Conservation (phyloP, 139 green algal species). For the Helicosporidium sp. region DNA sequence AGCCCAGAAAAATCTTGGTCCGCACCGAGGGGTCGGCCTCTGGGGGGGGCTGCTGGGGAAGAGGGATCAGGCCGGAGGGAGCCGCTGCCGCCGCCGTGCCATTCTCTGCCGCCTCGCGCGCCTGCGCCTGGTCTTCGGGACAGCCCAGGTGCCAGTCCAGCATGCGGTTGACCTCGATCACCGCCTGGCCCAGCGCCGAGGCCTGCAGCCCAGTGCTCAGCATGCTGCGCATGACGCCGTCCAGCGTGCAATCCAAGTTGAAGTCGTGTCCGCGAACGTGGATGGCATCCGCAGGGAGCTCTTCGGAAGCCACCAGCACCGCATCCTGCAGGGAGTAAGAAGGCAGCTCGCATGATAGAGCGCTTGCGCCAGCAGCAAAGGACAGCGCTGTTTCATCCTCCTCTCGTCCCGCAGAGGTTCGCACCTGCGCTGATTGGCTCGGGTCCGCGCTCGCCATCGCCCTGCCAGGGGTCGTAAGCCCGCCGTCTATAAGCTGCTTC, state of each 20-base stretch:
- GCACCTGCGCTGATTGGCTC: too few species aligned
- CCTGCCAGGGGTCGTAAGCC: too few species aligned
- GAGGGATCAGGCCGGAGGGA: too few species aligned
- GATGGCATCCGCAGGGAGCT: constrained; percentile 26
- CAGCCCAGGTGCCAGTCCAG: constrained; percentile 30
- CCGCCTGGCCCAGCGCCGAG: constrained; percentile 60
- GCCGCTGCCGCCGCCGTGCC: constrained; percentile 13
- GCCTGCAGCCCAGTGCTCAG: constrained; percentile 70
- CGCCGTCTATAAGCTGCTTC: too few species aligned
- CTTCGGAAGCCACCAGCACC: constrained; percentile 35
- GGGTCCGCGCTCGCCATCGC: too few species aligned
- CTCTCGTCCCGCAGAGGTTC: too few species aligned
- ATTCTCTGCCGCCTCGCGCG: constrained; percentile 17
- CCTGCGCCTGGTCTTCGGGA: constrained; percentile 8
- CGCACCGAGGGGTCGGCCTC: constrained; percentile 14
- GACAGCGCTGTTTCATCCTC: too few species aligned
- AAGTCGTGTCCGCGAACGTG: constrained; percentile 62
- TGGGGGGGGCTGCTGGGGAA: too few species aligned
- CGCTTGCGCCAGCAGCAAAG: too few species aligned
- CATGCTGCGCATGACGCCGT: constrained; percentile 60
- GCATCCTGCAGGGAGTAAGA: too few species aligned
- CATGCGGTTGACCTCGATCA: constrained; percentile 89
- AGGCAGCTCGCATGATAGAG: too few species aligned
- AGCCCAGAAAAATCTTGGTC: constrained; percentile 84
- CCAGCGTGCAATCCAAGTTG: constrained; percentile 36